Percentiles rank a stretch among this genome's conserved stretches.
These are phyloP conservation scores for Kwoniella newhampshirensis DNA, from an alignment of 768 basidiomycete genomes.

Conservation along the genomic window DNA sequence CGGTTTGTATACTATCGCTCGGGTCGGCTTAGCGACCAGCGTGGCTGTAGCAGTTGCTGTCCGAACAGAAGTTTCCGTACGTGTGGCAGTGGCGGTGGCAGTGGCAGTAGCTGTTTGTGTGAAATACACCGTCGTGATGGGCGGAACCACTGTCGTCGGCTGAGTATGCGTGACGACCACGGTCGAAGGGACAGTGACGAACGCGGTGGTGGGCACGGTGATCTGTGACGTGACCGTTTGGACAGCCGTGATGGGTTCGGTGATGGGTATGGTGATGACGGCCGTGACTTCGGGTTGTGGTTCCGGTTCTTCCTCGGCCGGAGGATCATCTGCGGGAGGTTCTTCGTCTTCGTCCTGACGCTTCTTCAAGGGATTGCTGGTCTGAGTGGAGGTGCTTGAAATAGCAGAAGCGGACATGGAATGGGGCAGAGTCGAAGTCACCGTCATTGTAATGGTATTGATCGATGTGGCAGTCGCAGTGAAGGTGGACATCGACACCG, in stretches of 20 bases:
- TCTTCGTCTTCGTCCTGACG: slow-evolving; percentile 10
- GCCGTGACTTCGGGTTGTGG: neutral
- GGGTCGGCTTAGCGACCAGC: neutral
- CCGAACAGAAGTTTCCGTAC: too few species aligned
- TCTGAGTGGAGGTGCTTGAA: neutral
- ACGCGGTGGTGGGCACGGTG: slow-evolving; percentile 5
- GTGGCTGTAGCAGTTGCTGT: slow-evolving; percentile 1
- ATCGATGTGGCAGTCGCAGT: neutral
- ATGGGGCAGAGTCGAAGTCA: slow-evolving; percentile 12
- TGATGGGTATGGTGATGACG: slow-evolving; percentile 11
- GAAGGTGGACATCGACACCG: slow-evolving; percentile 7
- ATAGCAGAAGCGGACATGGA: neutral
- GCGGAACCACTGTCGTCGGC: neutral
- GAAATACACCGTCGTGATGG: slow-evolving; percentile 1
- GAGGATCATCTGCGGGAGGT: neutral
- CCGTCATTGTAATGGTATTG: slow-evolving; percentile 2
- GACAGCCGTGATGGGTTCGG: slow-evolving; percentile 4
- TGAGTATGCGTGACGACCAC: neutral
- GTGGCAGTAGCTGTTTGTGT: slow-evolving; percentile 4
- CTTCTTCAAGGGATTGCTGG: too few species aligned
- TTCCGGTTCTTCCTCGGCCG: neutral
- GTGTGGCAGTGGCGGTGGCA: neutral
- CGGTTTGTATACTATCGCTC: neutral
- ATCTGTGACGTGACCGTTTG: neutral
- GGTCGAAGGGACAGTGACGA: slow-evolving; percentile 4